Conservation (phyloP, 2,329 filamentous ascomycete species). For the Venturia oleaginea region DNA sequence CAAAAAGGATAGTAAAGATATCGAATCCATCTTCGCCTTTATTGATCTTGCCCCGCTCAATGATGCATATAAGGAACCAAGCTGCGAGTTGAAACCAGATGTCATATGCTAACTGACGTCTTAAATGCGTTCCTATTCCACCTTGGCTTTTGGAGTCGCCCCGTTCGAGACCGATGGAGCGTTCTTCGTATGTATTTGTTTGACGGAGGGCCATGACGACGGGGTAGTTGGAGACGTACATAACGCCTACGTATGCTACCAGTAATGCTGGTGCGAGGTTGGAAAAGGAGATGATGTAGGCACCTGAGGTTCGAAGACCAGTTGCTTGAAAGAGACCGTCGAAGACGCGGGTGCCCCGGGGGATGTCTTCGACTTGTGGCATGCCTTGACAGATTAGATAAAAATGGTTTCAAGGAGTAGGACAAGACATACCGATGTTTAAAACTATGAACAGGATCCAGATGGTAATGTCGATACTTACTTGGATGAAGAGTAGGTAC, state of each 20-base stretch:
- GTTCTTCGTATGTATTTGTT: conserved; percentile 64
- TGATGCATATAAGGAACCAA: conserved; percentile 50
- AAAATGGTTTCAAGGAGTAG: too few relatives aligned
- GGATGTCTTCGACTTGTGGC: conserved; percentile 38
- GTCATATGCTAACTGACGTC: conserved; percentile 58
- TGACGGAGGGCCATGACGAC: conserved; percentile 56
- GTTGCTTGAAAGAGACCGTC: conserved; percentile 58
- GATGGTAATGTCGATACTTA: conserved; percentile 52
- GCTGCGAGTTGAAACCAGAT: conserved; percentile 57
- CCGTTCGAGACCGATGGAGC: conserved; percentile 52
- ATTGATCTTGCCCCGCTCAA: conserved; percentile 49
- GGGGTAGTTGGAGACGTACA: conserved; percentile 58
- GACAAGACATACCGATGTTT: conserved; percentile 50
- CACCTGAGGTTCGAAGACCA: conserved; percentile 53
- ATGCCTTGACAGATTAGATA: too few relatives aligned
- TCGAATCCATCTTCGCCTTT: conserved; percentile 24
- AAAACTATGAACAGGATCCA: conserved; percentile 59
- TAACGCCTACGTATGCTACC: conserved; percentile 54
- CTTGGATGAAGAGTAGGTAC: conserved; percentile 54
- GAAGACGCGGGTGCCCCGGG: conserved; percentile 45
- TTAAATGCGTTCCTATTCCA: conserved; percentile 42
- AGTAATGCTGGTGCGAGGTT: conserved; percentile 48
- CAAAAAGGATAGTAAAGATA: conserved; percentile 37
- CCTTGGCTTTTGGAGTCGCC: conserved; percentile 16
- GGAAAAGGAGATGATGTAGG: conserved; percentile 55